Conservation (phyloP, 1,284 basidiomycete genomes). For the Nidula niveotomentosa region DNA sequence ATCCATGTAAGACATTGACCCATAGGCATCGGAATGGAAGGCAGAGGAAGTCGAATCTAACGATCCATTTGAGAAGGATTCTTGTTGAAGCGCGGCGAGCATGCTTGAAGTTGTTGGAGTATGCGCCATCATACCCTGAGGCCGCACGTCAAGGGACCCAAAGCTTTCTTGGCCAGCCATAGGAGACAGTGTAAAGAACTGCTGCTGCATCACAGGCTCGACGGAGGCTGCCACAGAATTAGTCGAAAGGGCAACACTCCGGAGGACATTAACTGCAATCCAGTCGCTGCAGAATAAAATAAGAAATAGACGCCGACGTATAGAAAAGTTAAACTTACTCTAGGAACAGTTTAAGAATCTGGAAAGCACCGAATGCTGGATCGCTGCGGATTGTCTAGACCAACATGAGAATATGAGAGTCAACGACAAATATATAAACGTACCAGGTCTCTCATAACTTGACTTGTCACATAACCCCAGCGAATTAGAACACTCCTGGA, state of each 20-base stretch:
- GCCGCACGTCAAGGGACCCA: slow-evolving; percentile 56
- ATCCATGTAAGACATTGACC: slow-evolving; percentile 74
- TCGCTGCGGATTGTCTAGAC: slow-evolving; percentile 83
- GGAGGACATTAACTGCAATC: slow-evolving; percentile 85
- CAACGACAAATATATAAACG: slow-evolving; percentile 22
- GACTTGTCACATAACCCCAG: slow-evolving; percentile 90
- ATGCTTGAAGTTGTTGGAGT: slow-evolving; percentile 85
- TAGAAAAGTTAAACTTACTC: slow-evolving; percentile 56
- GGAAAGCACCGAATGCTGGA: slow-evolving; percentile 86
- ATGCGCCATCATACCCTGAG: slow-evolving; percentile 57
- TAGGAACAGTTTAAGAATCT: slow-evolving; percentile 86
- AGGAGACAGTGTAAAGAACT: slow-evolving; percentile 77
- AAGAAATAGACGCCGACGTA: slow-evolving; percentile 9
- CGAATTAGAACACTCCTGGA: slow-evolving; percentile 83
- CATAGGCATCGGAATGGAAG: slow-evolving; percentile 68
- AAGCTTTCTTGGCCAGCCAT: slow-evolving; percentile 81
- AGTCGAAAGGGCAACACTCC: slow-evolving; percentile 82
- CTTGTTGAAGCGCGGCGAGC: slow-evolving; percentile 80
- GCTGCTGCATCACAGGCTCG: slow-evolving; percentile 85
- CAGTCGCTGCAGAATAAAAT: slow-evolving; percentile 62
- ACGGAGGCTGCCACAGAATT: slow-evolving; percentile 88
- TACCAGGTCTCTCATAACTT: slow-evolving; percentile 86
- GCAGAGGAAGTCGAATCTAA: slow-evolving; percentile 59
- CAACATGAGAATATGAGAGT: slow-evolving; percentile 6
- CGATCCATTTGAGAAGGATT: slow-evolving; percentile 60